phyloP scores from a whole-genome alignment of 1,139 yeast genomes.

The Geotrichum candidum region DNA sequence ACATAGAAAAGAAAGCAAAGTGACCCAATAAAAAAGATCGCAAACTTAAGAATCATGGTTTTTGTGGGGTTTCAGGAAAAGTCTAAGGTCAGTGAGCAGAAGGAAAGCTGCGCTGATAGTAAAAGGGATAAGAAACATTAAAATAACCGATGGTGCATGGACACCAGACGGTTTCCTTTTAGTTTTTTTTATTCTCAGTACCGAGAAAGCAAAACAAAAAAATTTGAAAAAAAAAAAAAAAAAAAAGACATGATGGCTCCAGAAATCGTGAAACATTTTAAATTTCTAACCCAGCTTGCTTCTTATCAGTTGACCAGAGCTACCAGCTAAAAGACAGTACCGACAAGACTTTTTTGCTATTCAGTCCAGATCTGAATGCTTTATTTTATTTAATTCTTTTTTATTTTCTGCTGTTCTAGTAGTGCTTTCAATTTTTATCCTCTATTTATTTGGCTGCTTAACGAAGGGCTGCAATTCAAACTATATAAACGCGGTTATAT shows the following conservation, averaged over 20 bases:
- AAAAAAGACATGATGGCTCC: too few species aligned
- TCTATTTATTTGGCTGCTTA: neutral
- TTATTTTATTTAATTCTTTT: neutral
- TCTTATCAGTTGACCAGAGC: too few species aligned
- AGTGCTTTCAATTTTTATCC: neutral
- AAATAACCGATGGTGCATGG: neutral
- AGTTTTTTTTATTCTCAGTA: neutral
- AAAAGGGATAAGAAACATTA: neutral
- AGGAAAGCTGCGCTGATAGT: neutral
- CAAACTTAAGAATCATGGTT: neutral
- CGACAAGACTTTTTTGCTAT: too few species aligned
- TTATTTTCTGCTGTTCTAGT: neutral
- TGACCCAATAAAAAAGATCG: neutral
- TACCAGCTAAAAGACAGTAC: too few species aligned
- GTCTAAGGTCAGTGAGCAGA: neutral
- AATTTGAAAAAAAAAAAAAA: too few species aligned
- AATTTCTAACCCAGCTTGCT: too few species aligned
- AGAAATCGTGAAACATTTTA: too few species aligned
- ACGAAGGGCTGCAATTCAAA: too few species aligned
- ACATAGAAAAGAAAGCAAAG: neutral
- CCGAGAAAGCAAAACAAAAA: neutral
- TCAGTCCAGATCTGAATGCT: too few species aligned
- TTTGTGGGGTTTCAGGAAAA: neutral
- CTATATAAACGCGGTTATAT: neutral
- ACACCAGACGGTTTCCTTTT: neutral